Evolutionary conservation across 306 rosid genomes (phyloP).

Genomic region (Arachis stenosperma): DNA sequence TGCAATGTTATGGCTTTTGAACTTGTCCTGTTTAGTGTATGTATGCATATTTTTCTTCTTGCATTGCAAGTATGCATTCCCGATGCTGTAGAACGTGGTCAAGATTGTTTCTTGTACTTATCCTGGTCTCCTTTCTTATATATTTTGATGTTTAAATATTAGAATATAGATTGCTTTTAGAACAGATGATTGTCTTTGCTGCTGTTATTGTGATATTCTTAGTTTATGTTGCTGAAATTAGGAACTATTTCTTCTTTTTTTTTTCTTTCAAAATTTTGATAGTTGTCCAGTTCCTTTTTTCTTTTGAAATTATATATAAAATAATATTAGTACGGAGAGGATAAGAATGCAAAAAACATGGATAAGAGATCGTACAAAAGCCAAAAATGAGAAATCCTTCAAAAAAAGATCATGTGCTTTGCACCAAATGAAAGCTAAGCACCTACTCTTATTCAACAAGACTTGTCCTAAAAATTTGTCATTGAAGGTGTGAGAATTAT

Average conservation of each 20-base stretch:
- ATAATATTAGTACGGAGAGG: not conserved
- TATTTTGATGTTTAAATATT: slow-evolving; percentile 9
- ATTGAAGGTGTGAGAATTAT: not conserved
- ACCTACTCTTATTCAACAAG: not conserved
- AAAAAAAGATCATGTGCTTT: not conserved
- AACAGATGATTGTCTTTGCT: too few relatives aligned
- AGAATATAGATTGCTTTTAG: not conserved
- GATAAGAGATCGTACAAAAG: too few relatives aligned
- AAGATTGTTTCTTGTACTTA: not conserved
- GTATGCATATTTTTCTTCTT: slow-evolving; percentile 6
- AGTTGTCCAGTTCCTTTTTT: not conserved
- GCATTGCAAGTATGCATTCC: not conserved
- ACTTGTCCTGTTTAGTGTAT: slow-evolving; percentile 8
- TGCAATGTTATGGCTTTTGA: not conserved
- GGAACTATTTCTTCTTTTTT: not conserved
- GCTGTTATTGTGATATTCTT: slow-evolving; percentile 2
- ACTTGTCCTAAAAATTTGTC: not conserved
- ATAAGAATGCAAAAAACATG: too few relatives aligned
- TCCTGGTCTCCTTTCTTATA: not conserved
- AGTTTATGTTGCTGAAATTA: not conserved
- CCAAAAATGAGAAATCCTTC: not conserved
- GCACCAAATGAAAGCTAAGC: not conserved
- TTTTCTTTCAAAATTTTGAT: not conserved
- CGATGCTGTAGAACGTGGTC: slow-evolving; percentile 9
- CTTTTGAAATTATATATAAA: too few relatives aligned